Conservation (phyloP, 2,329 filamentous ascomycete genomes). For the Aspergillus sp. region DNA sequence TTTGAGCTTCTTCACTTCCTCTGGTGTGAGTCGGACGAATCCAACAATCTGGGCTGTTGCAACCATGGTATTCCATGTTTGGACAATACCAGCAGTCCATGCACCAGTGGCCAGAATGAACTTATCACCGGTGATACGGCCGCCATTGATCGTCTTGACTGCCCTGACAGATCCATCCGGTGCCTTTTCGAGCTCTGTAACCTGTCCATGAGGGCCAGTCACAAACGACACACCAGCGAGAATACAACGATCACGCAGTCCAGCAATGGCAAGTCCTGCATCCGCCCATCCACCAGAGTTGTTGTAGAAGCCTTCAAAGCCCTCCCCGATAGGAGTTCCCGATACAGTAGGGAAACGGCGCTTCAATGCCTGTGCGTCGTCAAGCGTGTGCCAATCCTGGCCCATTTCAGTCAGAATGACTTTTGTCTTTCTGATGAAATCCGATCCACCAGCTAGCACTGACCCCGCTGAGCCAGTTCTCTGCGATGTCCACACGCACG, state of each 20-base stretch:
- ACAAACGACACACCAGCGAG: constrained; percentile 20
- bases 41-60: constrained; percentile 74
- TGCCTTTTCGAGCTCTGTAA: constrained; percentile 29
- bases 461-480: constrained; percentile 13
- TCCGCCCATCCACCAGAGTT: constrained; percentile 25
- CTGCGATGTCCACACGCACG: constrained; percentile 20
- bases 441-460: constrained; percentile 13
- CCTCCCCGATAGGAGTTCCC: constrained; percentile 12
- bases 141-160: constrained; percentile 47
- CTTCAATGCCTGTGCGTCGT: constrained; percentile 12
- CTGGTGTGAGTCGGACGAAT: constrained; percentile 65
- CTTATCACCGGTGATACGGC: constrained; percentile 56
- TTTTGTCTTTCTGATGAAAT: constrained; percentile 19
- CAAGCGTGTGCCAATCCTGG: constrained; percentile 16
- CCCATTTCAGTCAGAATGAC: constrained; percentile 18
- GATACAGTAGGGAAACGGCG: constrained; percentile 15
- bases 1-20: constrained; percentile 60
- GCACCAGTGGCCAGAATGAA: constrained; percentile 76
- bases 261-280: constrained; percentile 15
- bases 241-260: constrained; percentile 17
- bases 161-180: constrained; percentile 47
- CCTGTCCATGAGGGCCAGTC: constrained; percentile 23
- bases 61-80: constrained; percentile 66
- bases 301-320: constrained; percentile 23
- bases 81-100: constrained; percentile 72